Conservation (phyloP, 305 asterid genomes). For the Andrographis paniculata region DNA sequence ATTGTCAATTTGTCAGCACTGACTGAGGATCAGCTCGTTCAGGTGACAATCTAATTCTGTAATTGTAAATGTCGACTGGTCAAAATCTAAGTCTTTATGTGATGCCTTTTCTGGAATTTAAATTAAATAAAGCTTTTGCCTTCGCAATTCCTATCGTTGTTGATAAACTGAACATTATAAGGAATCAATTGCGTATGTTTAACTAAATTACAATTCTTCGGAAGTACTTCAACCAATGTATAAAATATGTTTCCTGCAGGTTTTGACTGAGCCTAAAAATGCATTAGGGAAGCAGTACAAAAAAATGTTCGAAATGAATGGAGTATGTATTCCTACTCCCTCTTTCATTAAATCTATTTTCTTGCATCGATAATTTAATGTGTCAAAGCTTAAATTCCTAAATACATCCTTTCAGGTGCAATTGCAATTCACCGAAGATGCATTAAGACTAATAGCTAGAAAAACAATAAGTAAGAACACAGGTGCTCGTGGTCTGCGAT, state of each 20-base stretch:
- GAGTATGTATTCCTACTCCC: slow-evolving; percentile 38
- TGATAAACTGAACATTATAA: no score
- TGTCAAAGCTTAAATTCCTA: no score
- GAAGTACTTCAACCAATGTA: no score
- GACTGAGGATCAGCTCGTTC: slow-evolving; percentile 89
- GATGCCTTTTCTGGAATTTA: not conserved
- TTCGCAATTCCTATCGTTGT: no score
- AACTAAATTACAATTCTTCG: no score
- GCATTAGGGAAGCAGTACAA: slow-evolving; percentile 91
- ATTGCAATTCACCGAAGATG: slow-evolving; percentile 74
- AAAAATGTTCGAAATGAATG: slow-evolving; percentile 91
- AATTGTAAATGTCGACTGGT: not conserved
- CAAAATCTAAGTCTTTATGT: not conserved
- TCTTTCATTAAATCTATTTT: not conserved
- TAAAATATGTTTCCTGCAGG: slow-evolving; percentile 27
- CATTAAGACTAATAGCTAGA: slow-evolving; percentile 72
- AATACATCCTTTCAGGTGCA: slow-evolving; percentile 46
- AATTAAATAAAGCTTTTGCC: no score
- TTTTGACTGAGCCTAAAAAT: slow-evolving; percentile 88
- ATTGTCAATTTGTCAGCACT: slow-evolving; percentile 89
- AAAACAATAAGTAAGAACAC: slow-evolving; percentile 82
- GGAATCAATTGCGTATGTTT: no score
- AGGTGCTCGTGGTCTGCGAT: slow-evolving; percentile 89
- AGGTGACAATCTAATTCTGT: slow-evolving; percentile 35
- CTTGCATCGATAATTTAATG: not conserved